Base-by-base conservation (phyloP, 345 rosid species). In the Brassica nigra region DNA sequence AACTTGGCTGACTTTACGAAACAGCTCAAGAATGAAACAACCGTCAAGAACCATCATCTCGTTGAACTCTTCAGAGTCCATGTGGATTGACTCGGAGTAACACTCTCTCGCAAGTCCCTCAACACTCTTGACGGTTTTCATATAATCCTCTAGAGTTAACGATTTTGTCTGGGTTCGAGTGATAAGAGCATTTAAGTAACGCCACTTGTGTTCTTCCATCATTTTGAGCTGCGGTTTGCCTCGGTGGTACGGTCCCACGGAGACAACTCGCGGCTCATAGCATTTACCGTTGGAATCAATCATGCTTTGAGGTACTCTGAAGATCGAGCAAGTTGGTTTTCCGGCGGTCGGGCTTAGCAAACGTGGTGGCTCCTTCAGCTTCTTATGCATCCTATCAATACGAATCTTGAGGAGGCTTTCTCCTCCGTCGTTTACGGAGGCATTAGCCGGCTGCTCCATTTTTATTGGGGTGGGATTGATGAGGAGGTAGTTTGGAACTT, bases 141-240 rank as follows among this genome's bases (percentile, higher is more conserved):
- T 68, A 71, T 86, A 76, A 62, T 85, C 86, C 63, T 86, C 90
- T 4, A 92, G 77, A 16, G 54, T 20, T 31, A 89, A 8, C 0
- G 80, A 37, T 55, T n/a, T 76, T 20, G 71, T 71, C 8, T 84
- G 11, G 18, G 83, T 78, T 74, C 97, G 82, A 2, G 71, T 15
- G 39, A 90, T 81, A 20, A 90, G 72, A 36, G 75, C 64, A 14
- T 90, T 85, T 12, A 92, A 68, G 75, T 90, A 92, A 14, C 76
- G 79, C 94, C 97, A 92, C 70, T 92, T 92, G 81, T 92, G 97
- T 80, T 92, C 94, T 71, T 92, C 89, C 16, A 92, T 89, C 90
- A 92, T 90, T 47, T 64, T 55, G 16, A 90, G 86, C 1, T 85
- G 83, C 0, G 76, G 37, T 36, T 87, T 49, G 10, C 89, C 89